phyloP scores from a whole-genome alignment of 306 rosid genomes.

The Glycyrrhiza uralensis region DNA sequence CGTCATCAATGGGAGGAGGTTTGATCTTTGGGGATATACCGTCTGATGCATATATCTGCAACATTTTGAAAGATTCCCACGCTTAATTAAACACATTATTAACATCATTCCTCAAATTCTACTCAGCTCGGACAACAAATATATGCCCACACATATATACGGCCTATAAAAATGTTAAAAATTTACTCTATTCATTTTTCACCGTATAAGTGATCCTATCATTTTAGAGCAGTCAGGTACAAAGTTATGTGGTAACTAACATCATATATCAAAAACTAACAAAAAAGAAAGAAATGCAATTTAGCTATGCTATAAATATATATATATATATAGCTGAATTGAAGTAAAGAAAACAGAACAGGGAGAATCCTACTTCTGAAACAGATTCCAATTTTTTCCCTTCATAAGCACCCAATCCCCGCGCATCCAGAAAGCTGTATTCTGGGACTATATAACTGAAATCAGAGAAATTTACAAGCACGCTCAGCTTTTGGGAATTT shows the following conservation, averaged over 20 bases:
- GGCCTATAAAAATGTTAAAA: too few species aligned
- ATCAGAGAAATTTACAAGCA: slow-evolving; percentile 21
- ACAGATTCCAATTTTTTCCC: slow-evolving; percentile 76
- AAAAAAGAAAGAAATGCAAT: not conserved
- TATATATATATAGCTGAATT: not conserved
- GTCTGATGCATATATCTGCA: slow-evolving; percentile 78
- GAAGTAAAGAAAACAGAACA: not conserved
- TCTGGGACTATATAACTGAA: slow-evolving; percentile 89
- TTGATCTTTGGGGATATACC: slow-evolving; percentile 55
- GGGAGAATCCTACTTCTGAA: slow-evolving; percentile 56
- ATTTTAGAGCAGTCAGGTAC: not conserved
- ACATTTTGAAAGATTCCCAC: slow-evolving; percentile 1
- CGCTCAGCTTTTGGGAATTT: not conserved
- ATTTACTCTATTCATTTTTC: too few species aligned
- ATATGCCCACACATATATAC: too few species aligned
- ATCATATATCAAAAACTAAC: not conserved
- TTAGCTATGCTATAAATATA: not conserved
- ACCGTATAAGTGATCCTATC: too few species aligned
- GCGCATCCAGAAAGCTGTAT: slow-evolving; percentile 90
- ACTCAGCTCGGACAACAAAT: not conserved
- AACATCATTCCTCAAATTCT: not conserved
- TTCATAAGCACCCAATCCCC: slow-evolving; percentile 91
- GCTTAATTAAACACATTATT: not conserved
- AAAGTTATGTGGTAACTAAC: not conserved
- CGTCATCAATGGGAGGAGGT: slow-evolving; percentile 79